These are phyloP conservation scores for Leishmania amazonensis DNA, from an alignment of 208 protist species.

Conservation along the genomic window DNA sequence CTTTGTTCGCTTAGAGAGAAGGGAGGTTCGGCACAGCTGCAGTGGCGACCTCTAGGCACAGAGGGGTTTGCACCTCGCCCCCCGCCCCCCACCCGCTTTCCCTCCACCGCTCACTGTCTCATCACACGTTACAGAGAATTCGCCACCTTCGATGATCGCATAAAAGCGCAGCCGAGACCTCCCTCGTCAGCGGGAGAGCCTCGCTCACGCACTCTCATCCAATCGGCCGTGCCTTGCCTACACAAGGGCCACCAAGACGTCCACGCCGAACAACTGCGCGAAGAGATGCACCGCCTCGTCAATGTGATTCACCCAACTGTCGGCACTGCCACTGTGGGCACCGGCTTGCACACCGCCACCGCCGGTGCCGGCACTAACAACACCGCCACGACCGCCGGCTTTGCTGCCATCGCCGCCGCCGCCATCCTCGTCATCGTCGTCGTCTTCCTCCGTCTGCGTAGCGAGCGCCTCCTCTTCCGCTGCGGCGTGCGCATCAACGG, in stretches of 20 bases:
- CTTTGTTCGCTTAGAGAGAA: not conserved
- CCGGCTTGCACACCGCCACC: not conserved
- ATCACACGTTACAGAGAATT: not conserved
- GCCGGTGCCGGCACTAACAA: not conserved
- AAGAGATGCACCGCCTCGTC: slow-evolving; percentile 55
- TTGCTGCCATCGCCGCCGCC: not conserved
- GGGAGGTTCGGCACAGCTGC: not conserved
- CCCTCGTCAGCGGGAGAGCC: not conserved
- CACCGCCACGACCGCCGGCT: not conserved
- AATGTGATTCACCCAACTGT: slow-evolving; percentile 57
- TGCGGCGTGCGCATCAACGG: slow-evolving; percentile 21
- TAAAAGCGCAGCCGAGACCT: not conserved
- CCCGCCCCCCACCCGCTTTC: no score
- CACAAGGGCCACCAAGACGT: slow-evolving; percentile 58
- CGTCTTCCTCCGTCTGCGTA: not conserved
- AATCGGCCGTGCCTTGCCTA: slow-evolving; percentile 7
- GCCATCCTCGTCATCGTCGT: slow-evolving; percentile 3
- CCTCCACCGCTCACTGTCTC: not conserved
- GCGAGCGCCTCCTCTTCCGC: slow-evolving; percentile 22
- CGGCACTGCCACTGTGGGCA: slow-evolving; percentile 1
- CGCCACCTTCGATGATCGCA: not conserved
- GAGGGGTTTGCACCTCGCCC: not conserved
- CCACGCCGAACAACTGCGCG: slow-evolving; percentile 60
- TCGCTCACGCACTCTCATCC: not conserved
- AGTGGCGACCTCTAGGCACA: not conserved